Evolutionary conservation across 164 flowering plant genomes (phyloP).

Genomic region (Nymphaea colorata): DNA sequence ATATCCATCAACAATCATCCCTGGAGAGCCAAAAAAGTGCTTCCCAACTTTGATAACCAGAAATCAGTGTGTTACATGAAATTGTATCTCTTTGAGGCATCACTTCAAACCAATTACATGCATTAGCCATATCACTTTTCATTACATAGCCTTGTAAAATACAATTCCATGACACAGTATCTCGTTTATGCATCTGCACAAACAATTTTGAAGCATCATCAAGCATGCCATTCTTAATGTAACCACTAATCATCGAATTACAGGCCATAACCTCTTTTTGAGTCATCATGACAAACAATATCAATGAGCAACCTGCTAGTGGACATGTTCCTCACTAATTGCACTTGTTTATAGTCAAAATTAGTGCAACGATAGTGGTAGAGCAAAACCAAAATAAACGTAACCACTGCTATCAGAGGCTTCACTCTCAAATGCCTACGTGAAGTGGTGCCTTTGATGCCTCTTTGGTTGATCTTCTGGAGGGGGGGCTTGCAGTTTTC

Average conservation of each 20-base stretch:
- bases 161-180: slow-evolving; percentile 28
- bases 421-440: no score
- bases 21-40: slow-evolving; percentile 17
- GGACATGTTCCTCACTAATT: no score
- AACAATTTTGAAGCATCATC: slow-evolving; percentile 23
- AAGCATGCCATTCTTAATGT: slow-evolving; percentile 20
- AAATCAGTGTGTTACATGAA: slow-evolving; percentile 37
- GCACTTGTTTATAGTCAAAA: no score
- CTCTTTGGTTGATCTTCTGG: neutral
- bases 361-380: no score
- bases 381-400: no score
- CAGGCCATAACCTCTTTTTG: slow-evolving; percentile 16
- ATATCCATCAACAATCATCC: slow-evolving; percentile 23
- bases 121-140: slow-evolving; percentile 19
- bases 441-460: neutral
- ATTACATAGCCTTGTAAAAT: slow-evolving; percentile 26
- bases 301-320: no score
- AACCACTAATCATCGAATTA: slow-evolving; percentile 31
- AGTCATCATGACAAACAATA: slow-evolving; percentile 16
- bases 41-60: slow-evolving; percentile 24
- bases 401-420: no score
- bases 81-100: slow-evolving; percentile 21
- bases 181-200: slow-evolving; percentile 16
- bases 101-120: slow-evolving; percentile 16
- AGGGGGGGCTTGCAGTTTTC: neutral